Conservation (phyloP, 495 filamentous ascomycete genomes). For the Podospora pseudocomata region DNA sequence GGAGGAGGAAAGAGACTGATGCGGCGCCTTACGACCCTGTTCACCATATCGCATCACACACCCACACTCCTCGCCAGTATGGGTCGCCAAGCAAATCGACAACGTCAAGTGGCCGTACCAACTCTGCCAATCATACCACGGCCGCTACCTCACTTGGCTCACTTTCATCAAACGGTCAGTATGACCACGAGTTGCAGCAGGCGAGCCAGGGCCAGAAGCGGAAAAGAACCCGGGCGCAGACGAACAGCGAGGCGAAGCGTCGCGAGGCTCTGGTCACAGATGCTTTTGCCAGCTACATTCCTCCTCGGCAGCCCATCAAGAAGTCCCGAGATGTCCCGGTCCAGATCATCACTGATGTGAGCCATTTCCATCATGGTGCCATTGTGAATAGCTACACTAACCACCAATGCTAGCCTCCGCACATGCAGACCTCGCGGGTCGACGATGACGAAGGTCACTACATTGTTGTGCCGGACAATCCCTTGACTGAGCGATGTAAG, state of each 20-base stretch:
- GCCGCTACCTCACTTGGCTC: conserved; percentile 86
- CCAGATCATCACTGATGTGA: conserved; percentile 76
- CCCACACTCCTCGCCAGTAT: conserved; percentile 52
- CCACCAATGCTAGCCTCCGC: conserved; percentile 37
- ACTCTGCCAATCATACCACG: conserved; percentile 78
- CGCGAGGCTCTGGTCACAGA: conserved; percentile 67
- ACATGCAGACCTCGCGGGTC: conserved; percentile 55
- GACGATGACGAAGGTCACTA: conserved; percentile 98
- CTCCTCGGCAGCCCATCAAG: conserved; percentile 81
- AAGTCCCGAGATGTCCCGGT: conserved; percentile 91
- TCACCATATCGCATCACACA: conserved; percentile 59
- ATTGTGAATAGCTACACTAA: neutral
- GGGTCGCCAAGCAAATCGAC: conserved; percentile 57
- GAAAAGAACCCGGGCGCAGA: conserved; percentile 74
- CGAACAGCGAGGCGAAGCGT: conserved; percentile 75
- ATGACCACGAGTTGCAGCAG: conserved; percentile 49
- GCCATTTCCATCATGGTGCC: conserved; percentile 32
- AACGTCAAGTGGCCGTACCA: conserved; percentile 80
- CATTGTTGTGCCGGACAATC: conserved; percentile 77
- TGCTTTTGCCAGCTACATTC: conserved; percentile 72
- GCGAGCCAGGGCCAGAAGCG: conserved; percentile 80
- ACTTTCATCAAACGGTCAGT: conserved; percentile 57
- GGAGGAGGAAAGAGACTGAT: conserved; percentile 47
- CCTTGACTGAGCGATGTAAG: conserved; percentile 87
- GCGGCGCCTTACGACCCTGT: conserved; percentile 45